phyloP scores from a whole-genome alignment of 176 grass and related monocot genomes.

The Phragmites australis region DNA sequence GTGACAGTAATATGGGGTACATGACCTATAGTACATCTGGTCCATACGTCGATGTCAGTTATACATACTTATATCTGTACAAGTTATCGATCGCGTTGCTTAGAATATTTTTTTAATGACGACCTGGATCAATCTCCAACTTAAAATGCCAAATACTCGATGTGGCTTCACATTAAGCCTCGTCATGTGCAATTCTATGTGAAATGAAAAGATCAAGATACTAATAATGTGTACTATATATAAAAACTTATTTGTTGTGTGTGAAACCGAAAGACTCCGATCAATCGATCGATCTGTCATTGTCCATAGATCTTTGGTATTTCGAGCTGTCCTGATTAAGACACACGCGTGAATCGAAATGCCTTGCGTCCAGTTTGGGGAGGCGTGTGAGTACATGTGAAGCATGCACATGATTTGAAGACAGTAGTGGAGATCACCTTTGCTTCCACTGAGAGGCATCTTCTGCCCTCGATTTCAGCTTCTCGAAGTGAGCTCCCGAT shows the following conservation, averaged over 20 bases:
- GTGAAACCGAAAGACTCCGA: neutral
- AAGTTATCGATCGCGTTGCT: slow-evolving; percentile 11
- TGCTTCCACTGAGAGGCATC: slow-evolving; percentile 38
- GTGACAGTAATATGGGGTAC: slow-evolving; percentile 10
- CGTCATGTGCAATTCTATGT: too few relatives aligned
- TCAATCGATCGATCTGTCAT: neutral
- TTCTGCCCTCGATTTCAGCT: slow-evolving; percentile 43
- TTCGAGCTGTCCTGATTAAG: slow-evolving; percentile 13
- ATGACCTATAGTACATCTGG: slow-evolving; percentile 26
- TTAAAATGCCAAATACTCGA: neutral
- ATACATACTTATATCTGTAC: neutral
- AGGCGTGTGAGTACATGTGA: slow-evolving; percentile 37
- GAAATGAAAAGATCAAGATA: too few relatives aligned
- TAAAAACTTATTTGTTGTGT: neutral
- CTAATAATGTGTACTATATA: neutral
- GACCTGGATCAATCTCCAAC: neutral
- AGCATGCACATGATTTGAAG: slow-evolving; percentile 35
- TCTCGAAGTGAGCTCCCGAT: slow-evolving; percentile 17
- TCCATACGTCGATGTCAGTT: slow-evolving; percentile 17
- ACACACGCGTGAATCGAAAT: neutral
- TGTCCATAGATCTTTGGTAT: slow-evolving; percentile 1
- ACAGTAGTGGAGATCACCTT: slow-evolving; percentile 34
- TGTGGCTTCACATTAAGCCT: neutral
- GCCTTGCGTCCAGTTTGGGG: slow-evolving; percentile 25
- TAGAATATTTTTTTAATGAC: neutral